A percentile compares a stretch with the other conserved stretches of the same genome.
Conservation (phyloP, 1,284 basidiomycete species). For the Ganoderma lucidum region DNA sequence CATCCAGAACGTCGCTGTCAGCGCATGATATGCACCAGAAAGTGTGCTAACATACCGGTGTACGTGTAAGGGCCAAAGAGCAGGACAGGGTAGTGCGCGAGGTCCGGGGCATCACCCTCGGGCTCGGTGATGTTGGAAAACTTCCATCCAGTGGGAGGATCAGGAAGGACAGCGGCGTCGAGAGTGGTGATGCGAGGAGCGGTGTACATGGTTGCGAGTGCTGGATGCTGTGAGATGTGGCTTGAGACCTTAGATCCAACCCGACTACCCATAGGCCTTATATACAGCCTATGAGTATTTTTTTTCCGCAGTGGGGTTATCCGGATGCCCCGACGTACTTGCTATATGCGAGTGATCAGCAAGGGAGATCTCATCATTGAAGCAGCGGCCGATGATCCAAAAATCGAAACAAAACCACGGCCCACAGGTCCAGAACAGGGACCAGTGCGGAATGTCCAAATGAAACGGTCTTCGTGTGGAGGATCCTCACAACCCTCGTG, state of each 20-base stretch:
- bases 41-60: not conserved
- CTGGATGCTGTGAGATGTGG: not conserved
- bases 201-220: conserved; percentile 2
- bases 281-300: not conserved
- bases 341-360: not conserved
- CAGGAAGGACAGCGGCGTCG: not conserved
- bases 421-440: not conserved
- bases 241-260: not conserved
- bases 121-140: not conserved
- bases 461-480: not conserved
- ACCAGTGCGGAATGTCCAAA: not conserved
- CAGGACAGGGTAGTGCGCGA: not conserved
- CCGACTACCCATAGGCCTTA: not conserved
- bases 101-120: not conserved
- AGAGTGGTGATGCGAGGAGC: not conserved
- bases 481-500: not conserved
- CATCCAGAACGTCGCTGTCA: not conserved
- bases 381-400: not conserved
- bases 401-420: not conserved
- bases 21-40: not conserved
- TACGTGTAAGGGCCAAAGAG: conserved; percentile 7
- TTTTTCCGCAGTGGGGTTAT: not conserved
- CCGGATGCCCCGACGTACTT: not conserved
- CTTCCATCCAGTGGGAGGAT: not conserved
- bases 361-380: not conserved